Conservation (phyloP, 768 basidiomycete species). For the Cyclocybe aegerita region DNA sequence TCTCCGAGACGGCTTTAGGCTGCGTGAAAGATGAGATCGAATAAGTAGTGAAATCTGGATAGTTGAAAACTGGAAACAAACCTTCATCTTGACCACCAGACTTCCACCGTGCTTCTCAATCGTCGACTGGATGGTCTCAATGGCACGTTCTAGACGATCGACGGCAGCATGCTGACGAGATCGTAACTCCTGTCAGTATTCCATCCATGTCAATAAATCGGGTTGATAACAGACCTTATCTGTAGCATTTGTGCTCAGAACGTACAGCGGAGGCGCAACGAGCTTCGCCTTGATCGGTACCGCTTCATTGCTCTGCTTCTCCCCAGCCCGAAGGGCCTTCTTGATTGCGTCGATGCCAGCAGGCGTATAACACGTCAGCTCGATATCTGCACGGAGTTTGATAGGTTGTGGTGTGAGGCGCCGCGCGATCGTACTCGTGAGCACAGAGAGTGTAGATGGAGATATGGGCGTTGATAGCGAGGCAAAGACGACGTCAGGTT, state of each 20-base stretch:
- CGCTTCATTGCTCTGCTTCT: slow-evolving; percentile 80
- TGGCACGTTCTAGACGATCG: slow-evolving; percentile 90
- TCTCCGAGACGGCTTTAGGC: slow-evolving; percentile 98
- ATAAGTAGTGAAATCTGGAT: neutral
- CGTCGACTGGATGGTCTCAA: slow-evolving; percentile 82
- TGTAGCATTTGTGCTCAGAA: slow-evolving; percentile 93
- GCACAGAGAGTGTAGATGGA: slow-evolving; percentile 55
- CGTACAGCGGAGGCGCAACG: slow-evolving; percentile 95
- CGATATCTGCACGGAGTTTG: slow-evolving; percentile 97
- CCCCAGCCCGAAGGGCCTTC: slow-evolving; percentile 85
- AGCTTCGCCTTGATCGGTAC: slow-evolving; percentile 97
- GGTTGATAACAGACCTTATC: slow-evolving; percentile 67
- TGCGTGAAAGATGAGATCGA: slow-evolving; percentile 25
- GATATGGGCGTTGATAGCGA: slow-evolving; percentile 60
- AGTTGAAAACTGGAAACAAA: slow-evolving; percentile 24
- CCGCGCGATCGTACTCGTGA: slow-evolving; percentile 85
- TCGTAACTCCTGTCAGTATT: neutral
- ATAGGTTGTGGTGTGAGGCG: slow-evolving; percentile 97
- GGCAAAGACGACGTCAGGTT: slow-evolving; percentile 74
- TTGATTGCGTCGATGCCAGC: slow-evolving; percentile 97
- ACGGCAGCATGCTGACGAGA: slow-evolving; percentile 72
- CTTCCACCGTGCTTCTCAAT: slow-evolving; percentile 86
- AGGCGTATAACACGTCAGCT: slow-evolving; percentile 94
- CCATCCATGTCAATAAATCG: neutral
- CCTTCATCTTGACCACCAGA: slow-evolving; percentile 96